A percentile compares a stretch with the other conserved stretches of the same genome.
These are phyloP conservation scores for Trichoderma sp. DNA, from an alignment of 2,329 filamentous ascomycete genomes.

Conservation along the genomic window DNA sequence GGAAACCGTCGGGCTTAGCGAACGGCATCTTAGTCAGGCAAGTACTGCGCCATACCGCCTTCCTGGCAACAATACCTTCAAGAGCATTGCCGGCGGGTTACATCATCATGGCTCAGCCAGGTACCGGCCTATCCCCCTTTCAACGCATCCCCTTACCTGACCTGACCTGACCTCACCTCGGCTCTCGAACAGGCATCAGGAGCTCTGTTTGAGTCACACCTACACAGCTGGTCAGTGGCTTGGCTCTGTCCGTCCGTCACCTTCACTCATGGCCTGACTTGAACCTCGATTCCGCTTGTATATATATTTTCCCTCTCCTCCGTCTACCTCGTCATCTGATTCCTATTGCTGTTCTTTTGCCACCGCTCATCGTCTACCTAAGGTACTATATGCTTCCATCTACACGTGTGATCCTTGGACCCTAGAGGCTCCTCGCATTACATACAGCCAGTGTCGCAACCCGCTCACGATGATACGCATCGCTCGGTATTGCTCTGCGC, in stretches of 20 bases:
- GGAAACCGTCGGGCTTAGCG: no score
- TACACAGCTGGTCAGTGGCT: conserved; percentile 15
- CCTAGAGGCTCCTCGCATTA: conserved; percentile 7
- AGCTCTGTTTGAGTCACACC: conserved; percentile 16
- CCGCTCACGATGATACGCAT: conserved; percentile 24
- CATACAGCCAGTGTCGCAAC: conserved; percentile 2
- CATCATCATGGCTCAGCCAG: background rate
- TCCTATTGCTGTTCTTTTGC: background rate
- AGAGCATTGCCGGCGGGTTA: background rate
- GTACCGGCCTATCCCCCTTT: background rate
- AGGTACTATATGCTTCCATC: background rate
- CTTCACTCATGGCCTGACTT: conserved; percentile 11
- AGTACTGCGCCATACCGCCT: no score
- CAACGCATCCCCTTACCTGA: background rate
- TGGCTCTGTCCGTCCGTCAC: background rate
- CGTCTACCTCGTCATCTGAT: background rate
- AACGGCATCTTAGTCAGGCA: background rate
- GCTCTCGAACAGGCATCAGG: background rate
- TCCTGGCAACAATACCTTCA: no score
- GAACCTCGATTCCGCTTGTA: background rate
- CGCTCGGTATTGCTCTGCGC: background rate
- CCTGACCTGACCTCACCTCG: no score
- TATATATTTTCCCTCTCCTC: background rate
- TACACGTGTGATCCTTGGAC: background rate
- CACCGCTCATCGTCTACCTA: background rate